Evolutionary conservation across 768 basidiomycete species (phyloP).

Genomic region (Suillus spraguei): DNA sequence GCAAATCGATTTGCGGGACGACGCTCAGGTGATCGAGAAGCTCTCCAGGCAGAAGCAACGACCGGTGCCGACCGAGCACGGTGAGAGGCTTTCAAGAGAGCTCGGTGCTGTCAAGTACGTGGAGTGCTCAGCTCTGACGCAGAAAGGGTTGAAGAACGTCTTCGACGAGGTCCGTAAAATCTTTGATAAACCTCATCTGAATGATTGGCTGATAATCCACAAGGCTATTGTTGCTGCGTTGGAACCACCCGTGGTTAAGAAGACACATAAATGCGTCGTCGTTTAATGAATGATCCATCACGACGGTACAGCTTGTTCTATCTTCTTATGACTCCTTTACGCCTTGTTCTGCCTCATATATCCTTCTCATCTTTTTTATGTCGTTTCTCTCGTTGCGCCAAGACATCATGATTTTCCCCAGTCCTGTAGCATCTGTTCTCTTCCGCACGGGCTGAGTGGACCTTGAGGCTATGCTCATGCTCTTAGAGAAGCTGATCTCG

Average conservation of each 20-base stretch:
- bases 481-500: conserved; percentile 10
- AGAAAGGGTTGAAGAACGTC: conserved; percentile 99
- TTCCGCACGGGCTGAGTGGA: conserved; percentile 30
- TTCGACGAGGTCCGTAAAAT: conserved; percentile 88
- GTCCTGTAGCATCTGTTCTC: conserved; percentile 20
- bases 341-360: conserved; percentile 37
- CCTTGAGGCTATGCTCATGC: conserved; percentile 23
- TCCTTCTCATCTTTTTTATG: conserved; percentile 33
- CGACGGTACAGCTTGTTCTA: conserved; percentile 30
- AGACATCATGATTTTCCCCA: conserved; percentile 28
- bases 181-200: conserved; percentile 5
- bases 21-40: conserved; percentile 92
- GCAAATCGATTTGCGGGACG: conserved; percentile 96
- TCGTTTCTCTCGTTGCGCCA: conserved; percentile 19
- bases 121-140: conserved; percentile 98
- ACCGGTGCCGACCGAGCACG: conserved; percentile 85
- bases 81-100: conserved; percentile 94
- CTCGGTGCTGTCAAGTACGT: conserved; percentile 99
- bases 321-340: conserved; percentile 39
- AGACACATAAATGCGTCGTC: conserved; percentile 79
- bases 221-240: conserved; percentile 98
- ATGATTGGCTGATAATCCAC: conserved; percentile 14
- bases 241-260: conserved; percentile 93
- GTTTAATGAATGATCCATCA: conserved; percentile 53
- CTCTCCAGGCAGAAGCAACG: conserved; percentile 94